phyloP scores from a whole-genome alignment of 1,284 basidiomycete genomes.

The Leccinum insolens region DNA sequence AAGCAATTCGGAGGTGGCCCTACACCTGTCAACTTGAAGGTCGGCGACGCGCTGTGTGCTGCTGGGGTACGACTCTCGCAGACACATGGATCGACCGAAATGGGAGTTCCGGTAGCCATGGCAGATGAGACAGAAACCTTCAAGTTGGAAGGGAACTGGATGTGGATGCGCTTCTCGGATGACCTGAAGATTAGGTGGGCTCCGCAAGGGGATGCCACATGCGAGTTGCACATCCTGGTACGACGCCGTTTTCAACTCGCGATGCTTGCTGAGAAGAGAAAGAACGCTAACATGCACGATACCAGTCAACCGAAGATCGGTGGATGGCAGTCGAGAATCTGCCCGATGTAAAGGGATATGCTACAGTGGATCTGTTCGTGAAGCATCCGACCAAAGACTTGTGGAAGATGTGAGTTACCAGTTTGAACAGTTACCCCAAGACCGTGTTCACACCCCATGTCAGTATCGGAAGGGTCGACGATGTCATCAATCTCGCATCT shows the following conservation, averaged over 20 bases:
- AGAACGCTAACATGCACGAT: no score
- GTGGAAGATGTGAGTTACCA: conserved; percentile 18
- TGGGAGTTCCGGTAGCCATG: not conserved
- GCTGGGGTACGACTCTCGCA: no score
- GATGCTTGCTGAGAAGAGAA: not conserved
- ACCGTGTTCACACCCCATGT: not conserved
- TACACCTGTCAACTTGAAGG: no score
- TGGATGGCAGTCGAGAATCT: conserved; percentile 26
- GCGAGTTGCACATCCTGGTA: conserved; percentile 32
- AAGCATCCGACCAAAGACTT: conserved; percentile 24
- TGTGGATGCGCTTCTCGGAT: conserved; percentile 30
- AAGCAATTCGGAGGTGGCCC: no score
- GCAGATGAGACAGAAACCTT: not conserved
- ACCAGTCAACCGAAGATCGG: conserved; percentile 23
- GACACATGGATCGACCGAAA: not conserved
- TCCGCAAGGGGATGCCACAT: conserved; percentile 30
- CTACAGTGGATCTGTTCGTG: conserved; percentile 17
- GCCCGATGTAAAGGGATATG: conserved; percentile 16
- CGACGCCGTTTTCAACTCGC: not conserved
- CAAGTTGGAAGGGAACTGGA: conserved; percentile 30
- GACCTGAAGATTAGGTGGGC: conserved; percentile 29
- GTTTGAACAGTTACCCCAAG: not conserved
- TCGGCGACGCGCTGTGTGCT: no score
- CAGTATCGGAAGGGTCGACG: not conserved
- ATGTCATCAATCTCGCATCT: not conserved